phyloP scores from a whole-genome alignment of 2,329 filamentous ascomycete genomes.

The Apiospora arundinis region DNA sequence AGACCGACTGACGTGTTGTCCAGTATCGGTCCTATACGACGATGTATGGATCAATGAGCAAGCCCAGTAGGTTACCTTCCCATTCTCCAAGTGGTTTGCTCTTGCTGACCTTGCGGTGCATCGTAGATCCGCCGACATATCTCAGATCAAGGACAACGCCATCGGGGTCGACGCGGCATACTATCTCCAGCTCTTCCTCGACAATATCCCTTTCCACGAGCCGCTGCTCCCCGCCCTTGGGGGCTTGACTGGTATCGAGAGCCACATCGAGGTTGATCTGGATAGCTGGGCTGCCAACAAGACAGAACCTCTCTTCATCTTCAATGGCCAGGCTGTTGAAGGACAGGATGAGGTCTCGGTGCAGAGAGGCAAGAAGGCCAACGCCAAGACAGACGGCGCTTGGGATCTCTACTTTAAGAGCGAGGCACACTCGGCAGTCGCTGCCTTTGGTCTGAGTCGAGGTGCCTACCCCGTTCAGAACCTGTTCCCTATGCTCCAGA shows the following conservation, averaged over 20 bases:
- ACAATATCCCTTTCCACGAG: constrained; percentile 74
- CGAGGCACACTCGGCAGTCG: constrained; percentile 79
- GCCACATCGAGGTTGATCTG: constrained; percentile 78
- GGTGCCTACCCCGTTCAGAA: constrained; percentile 74
- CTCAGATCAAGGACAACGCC: constrained; percentile 74
- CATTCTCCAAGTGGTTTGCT: neutral
- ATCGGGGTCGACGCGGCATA: constrained; percentile 90
- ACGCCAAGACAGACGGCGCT: constrained; percentile 75
- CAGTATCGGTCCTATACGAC: constrained; percentile 42
- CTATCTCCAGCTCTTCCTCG: constrained; percentile 82
- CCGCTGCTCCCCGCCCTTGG: constrained; percentile 89
- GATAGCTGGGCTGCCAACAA: constrained; percentile 72
- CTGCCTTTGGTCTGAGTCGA: constrained; percentile 79
- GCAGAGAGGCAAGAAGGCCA: constrained; percentile 68
- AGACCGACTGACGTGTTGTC: neutral
- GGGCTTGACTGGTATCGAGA: constrained; percentile 80
- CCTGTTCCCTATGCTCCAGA: constrained; percentile 79
- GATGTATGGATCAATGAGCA: constrained; percentile 50
- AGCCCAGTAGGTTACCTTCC: constrained; percentile 34
- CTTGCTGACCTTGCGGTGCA: constrained; percentile 7
- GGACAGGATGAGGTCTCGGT: constrained; percentile 75
- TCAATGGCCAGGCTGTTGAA: constrained; percentile 83
- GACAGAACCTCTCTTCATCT: constrained; percentile 86
- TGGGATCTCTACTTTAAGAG: constrained; percentile 88
- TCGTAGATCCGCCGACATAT: constrained; percentile 58